These are phyloP conservation scores for Populus trichocarpa DNA, from an alignment of 441 rosid species.

Conservation along the genomic window DNA sequence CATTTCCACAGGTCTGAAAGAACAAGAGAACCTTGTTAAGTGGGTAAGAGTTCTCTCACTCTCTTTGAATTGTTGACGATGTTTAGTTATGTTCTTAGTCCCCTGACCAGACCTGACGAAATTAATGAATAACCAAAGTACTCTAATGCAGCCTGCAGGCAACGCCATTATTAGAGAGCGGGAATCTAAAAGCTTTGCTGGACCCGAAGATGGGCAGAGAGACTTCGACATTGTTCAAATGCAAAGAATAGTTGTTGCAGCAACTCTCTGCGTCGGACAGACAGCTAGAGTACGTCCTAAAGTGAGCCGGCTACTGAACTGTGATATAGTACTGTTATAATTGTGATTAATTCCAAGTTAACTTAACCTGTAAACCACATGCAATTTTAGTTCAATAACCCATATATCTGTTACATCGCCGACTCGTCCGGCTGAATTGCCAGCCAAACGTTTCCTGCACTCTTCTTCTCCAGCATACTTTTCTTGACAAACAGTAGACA, in stretches of 20 bases:
- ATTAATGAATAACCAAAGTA: neutral
- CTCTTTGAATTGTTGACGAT: neutral
- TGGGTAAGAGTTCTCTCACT: conserved; percentile 52
- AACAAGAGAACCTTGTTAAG: conserved; percentile 68
- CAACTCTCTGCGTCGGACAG: conserved; percentile 59
- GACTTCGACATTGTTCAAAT: conserved; percentile 42
- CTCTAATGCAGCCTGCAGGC: conserved; percentile 46
- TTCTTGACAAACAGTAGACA: neutral
- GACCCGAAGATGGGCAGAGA: conserved; percentile 48
- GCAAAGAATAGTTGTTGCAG: conserved; percentile 70
- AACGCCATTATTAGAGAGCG: conserved; percentile 53
- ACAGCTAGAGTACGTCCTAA: conserved; percentile 73
- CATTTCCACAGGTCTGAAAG: conserved; percentile 30
- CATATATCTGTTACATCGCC: neutral
- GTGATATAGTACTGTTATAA: neutral
- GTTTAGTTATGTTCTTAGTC: neutral
- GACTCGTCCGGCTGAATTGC: neutral
- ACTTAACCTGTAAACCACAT: neutral
- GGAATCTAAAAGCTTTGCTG: conserved; percentile 45
- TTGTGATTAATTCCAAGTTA: neutral
- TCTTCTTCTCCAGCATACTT: neutral
- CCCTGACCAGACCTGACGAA: neutral
- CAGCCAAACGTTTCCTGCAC: neutral
- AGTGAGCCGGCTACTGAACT: conserved; percentile 47
- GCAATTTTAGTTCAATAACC: neutral